Evolutionary conservation across 768 basidiomycete genomes (phyloP).

Genomic region (Dictyophora rubrovolvata): DNA sequence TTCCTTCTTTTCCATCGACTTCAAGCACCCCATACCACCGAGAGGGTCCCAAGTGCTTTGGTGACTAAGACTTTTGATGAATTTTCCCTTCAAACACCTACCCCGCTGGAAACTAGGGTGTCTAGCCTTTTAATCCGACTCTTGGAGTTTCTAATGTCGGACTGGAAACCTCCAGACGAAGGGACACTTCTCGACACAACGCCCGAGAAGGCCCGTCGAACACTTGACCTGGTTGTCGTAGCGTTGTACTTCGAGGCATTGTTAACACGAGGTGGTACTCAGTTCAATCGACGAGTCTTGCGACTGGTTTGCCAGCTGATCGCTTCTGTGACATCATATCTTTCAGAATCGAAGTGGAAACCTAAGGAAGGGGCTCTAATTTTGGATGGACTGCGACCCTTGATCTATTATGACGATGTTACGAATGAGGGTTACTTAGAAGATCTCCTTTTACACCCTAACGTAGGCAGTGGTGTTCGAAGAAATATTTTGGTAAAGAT

Average conservation of each 20-base stretch:
- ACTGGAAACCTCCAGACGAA: constrained; percentile 36
- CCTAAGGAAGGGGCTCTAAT: constrained; percentile 55
- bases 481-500: constrained; percentile 24
- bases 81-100: constrained; percentile 10
- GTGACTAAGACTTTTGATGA: background rate
- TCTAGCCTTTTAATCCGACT: constrained; percentile 54
- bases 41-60: constrained; percentile 8
- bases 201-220: constrained; percentile 53
- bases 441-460: constrained; percentile 40
- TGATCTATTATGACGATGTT: constrained; percentile 35
- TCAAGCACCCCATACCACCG: constrained; percentile 28
- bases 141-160: constrained; percentile 38
- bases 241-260: constrained; percentile 62
- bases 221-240: constrained; percentile 58
- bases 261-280: constrained; percentile 54
- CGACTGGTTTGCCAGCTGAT: constrained; percentile 51
- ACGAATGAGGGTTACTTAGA: constrained; percentile 21
- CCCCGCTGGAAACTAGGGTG: constrained; percentile 52
- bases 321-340: constrained; percentile 28
- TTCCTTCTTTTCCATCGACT: constrained; percentile 61
- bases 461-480: constrained; percentile 49
- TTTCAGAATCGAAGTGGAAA: constrained; percentile 39
- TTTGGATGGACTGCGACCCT: constrained; percentile 53
- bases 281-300: constrained; percentile 49
- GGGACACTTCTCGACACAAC: constrained; percentile 28